Percentiles rank a stretch among this genome's conserved stretches.
Conservation (phyloP, 192 early-diverging fungal genomes). For the Rhizoclosmatium sp. region DNA sequence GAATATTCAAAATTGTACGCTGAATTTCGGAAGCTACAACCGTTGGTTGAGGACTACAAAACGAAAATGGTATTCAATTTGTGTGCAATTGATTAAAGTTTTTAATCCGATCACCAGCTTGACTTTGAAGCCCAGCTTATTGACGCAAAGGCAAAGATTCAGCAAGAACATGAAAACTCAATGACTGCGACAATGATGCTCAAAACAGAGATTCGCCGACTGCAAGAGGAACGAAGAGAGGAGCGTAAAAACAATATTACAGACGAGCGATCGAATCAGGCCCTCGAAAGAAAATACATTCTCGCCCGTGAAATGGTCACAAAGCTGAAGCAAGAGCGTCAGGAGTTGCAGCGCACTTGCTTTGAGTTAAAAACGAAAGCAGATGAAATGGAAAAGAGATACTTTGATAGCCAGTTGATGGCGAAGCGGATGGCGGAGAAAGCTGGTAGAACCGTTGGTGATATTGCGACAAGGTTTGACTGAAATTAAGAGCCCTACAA, state of each 20-base stretch:
- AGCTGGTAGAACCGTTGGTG: conserved; percentile 36
- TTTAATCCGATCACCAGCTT: conserved; percentile 33
- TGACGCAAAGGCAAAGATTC: conserved; percentile 45
- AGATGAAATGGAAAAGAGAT: conserved; percentile 46
- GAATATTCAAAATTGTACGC: conserved; percentile 56
- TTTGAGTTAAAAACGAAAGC: conserved; percentile 45
- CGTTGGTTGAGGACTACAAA: conserved; percentile 50
- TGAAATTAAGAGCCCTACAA: neutral
- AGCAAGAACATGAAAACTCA: conserved; percentile 53
- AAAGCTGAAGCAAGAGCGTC: conserved; percentile 51
- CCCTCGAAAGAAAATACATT: conserved; percentile 51
- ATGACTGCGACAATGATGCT: conserved; percentile 56
- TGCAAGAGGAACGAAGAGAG: conserved; percentile 42
- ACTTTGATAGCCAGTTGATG: conserved; percentile 45
- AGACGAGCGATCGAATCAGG: conserved; percentile 43
- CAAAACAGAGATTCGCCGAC: conserved; percentile 54
- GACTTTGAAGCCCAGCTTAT: conserved; percentile 52
- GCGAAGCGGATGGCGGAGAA: conserved; percentile 31
- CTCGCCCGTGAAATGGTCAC: conserved; percentile 54
- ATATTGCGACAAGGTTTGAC: conserved; percentile 32
- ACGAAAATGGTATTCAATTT: conserved; percentile 47
- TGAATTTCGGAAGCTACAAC: conserved; percentile 51
- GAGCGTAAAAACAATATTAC: conserved; percentile 36
- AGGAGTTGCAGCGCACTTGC: conserved; percentile 41
- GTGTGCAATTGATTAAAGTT: conserved; percentile 4